Evolutionary conservation across 2,329 filamentous ascomycete genomes (phyloP).

Genomic region (Pseudocercospora crystallina): DNA sequence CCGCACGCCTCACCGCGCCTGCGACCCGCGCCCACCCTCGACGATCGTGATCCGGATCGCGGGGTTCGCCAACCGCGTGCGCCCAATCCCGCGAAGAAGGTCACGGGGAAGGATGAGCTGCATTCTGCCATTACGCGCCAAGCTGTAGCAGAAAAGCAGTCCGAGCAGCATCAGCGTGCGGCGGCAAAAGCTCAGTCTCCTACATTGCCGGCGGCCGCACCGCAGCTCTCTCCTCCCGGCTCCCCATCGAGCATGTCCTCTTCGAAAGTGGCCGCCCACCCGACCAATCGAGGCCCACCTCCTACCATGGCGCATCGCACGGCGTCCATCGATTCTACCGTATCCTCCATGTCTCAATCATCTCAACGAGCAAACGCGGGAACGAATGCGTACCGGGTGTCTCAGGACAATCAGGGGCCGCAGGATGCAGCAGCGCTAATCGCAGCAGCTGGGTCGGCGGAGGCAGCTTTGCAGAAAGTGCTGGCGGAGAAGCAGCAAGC

Average conservation of each 20-base stretch:
- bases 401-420: conserved; percentile 57
- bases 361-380: conserved; percentile 34
- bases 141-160: conserved; percentile 20
- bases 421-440: conserved; percentile 78
- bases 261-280: conserved; percentile 2
- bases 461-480: conserved; percentile 83
- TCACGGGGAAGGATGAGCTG: conserved; percentile 23
- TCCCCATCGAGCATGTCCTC: conserved; percentile 16
- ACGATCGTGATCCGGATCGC: background rate
- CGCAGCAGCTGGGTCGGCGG: conserved; percentile 79
- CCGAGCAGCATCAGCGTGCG: conserved; percentile 10
- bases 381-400: conserved; percentile 47
- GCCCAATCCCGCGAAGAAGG: conserved; percentile 26
- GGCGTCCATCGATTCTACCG: conserved; percentile 89
- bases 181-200: conserved; percentile 3
- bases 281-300: conserved; percentile 6
- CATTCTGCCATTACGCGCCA: conserved; percentile 24
- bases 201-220: conserved; percentile 15
- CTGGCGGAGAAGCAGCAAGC: conserved; percentile 89
- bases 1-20: background rate
- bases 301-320: conserved; percentile 55
- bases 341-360: conserved; percentile 58
- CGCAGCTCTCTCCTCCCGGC: conserved; percentile 28
- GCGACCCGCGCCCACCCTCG: background rate
- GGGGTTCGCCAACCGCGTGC: conserved; percentile 8